Conservation (phyloP, 2,329 filamentous ascomycete genomes). For the Cryphonectria naterciae region DNA sequence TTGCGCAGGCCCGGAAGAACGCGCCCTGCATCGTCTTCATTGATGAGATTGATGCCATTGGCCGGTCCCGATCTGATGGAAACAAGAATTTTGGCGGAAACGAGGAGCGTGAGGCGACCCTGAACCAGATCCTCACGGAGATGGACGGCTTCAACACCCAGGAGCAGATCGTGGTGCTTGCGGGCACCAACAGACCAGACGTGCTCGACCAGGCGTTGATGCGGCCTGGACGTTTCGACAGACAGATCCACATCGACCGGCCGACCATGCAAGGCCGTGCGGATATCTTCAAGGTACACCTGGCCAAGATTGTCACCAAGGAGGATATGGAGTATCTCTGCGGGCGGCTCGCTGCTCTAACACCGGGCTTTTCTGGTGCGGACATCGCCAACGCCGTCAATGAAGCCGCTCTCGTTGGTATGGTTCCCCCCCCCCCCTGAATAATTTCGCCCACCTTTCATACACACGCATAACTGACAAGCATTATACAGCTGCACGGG, state of each 20-base stretch:
- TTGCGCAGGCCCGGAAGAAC: constrained; percentile 92
- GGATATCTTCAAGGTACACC: constrained; percentile 93
- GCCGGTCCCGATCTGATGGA: constrained; percentile 82
- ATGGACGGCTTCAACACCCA: constrained; percentile 99
- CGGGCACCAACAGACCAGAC: constrained; percentile 94
- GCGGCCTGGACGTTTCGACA: constrained; percentile 94
- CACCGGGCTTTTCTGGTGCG: constrained; percentile 94
- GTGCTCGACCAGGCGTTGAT: constrained; percentile 94
- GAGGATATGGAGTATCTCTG: constrained; percentile 88
- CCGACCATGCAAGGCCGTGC: constrained; percentile 96
- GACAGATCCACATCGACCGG: constrained; percentile 92
- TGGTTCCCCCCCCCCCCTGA: constrained; percentile 39
- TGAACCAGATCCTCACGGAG: constrained; percentile 98
- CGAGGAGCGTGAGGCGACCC: constrained; percentile 93
- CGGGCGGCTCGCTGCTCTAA: constrained; percentile 87
- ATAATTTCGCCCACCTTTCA: not conserved
- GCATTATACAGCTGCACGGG: constrained; percentile 70
- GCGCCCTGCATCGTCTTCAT: constrained; percentile 99
- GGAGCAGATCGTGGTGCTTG: constrained; percentile 94
- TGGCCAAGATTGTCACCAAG: constrained; percentile 91
- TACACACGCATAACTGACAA: constrained; percentile 7
- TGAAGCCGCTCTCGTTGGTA: constrained; percentile 94
- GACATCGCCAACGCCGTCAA: constrained; percentile 99
- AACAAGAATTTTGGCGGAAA: constrained; percentile 80
- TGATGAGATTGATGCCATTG: constrained; percentile 98